Evolutionary conservation across 768 basidiomycete genomes (phyloP), one percentile per base, ranked within the genome.

Genomic region (Lentinula sp.): DNA sequence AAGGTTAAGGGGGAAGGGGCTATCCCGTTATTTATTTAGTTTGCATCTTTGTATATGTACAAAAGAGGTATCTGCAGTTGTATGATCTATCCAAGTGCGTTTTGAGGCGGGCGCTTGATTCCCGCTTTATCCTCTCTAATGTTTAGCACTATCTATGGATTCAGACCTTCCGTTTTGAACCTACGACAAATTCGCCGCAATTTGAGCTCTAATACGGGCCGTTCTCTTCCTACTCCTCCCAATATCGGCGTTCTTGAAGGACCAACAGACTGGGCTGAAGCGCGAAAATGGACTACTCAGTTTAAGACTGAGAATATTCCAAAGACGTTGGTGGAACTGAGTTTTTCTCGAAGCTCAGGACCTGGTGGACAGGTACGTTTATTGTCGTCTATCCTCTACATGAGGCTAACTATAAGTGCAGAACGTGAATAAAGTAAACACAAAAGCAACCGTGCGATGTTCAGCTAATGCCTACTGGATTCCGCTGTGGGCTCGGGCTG

Each of bases 381-480:
- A 32, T 13, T 20, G 6, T 10, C 33, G 9, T 4, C 33, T 53
- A 53, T 8, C 3, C n/a, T 55, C 10, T 6, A 43, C 35, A 28
- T 35, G 32, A 35, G 37, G 18, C 8, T 43, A 2, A 32, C 13
- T 57, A 4, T 5, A 15, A 16, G n/a, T 28, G 13, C 65, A 93
- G 90, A 91, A 93, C 65, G 91, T 93, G 42, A 93, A 93, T 68
- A 93, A 92, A 74, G 82, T 93, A n/a, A 92, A 90, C 61, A 93
- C 91, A 13, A 93, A 93, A 69, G 88, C 83, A 0, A 86, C 84
- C 0, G 65, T 88, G 15, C 78, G 87, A 45, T 90, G 87, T 66
- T 70, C 78, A 6, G 54, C 90, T 8, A 74, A 85, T 56, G 75
- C 80, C 1, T 57, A 72, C 0, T 91, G 90, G 90, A 86, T 92